These are phyloP conservation scores for Pyrus bretschneideri DNA, from an alignment of 306 rosid genomes.

Conservation along the genomic window DNA sequence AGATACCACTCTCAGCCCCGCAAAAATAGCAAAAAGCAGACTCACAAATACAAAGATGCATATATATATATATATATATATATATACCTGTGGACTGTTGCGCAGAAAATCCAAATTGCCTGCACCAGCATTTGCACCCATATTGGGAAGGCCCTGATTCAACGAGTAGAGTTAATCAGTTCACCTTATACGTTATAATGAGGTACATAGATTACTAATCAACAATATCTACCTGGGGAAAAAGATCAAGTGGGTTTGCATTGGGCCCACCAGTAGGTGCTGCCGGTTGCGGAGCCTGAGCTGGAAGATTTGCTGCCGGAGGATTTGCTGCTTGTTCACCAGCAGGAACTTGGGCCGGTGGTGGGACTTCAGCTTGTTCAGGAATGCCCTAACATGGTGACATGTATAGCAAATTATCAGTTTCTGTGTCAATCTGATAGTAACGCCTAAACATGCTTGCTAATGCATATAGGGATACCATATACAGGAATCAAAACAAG, in stretches of 20 bases:
- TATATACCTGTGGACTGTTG: constrained; percentile 32
- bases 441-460: background rate
- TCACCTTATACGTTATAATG: background rate
- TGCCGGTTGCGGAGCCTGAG: constrained; percentile 16
- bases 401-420: background rate
- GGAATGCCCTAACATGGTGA: constrained; percentile 40
- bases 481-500: background rate
- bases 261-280: constrained; percentile 28
- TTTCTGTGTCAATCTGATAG: background rate
- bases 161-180: background rate
- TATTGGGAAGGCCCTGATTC: constrained; percentile 36
- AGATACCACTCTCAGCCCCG: background rate
- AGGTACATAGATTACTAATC: background rate
- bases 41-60: background rate
- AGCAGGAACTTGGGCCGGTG: constrained; percentile 24
- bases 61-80: background rate
- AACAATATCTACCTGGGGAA: constrained; percentile 30
- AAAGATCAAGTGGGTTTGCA: constrained; percentile 36
- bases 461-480: background rate
- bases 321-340: constrained; percentile 13
- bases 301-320: constrained; percentile 10
- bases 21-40: background rate
- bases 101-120: constrained; percentile 39
- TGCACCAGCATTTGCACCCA: constrained; percentile 30
- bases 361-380: constrained; percentile 32